phyloP scores from a whole-genome alignment of 2,329 filamentous ascomycete species.

The Paracorniculantispora psalliotae region DNA sequence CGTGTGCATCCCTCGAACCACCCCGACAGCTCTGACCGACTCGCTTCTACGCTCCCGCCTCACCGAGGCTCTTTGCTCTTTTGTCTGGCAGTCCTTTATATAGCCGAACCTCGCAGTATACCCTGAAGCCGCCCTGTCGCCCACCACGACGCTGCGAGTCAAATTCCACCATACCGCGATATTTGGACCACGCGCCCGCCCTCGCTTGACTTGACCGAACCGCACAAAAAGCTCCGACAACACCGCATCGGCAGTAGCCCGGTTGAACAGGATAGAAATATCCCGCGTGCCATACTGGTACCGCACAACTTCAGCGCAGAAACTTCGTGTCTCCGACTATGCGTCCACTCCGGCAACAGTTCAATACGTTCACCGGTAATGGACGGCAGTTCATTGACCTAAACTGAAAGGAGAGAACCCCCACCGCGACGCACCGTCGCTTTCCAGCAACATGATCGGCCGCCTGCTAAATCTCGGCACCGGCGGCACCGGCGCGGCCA shows the following conservation, averaged over 20 bases:
- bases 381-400: constrained; percentile 15
- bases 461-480: constrained; percentile 58
- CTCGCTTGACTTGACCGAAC: background rate
- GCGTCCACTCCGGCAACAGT: constrained; percentile 16
- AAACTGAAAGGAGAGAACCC: constrained; percentile 5
- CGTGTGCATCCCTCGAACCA: constrained; percentile 5
- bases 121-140: background rate
- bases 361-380: constrained; percentile 16
- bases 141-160: background rate
- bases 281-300: background rate
- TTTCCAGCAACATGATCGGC: constrained; percentile 46
- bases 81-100: background rate
- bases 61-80: background rate
- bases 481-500: constrained; percentile 35
- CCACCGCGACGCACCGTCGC: background rate
- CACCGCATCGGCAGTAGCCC: background rate
- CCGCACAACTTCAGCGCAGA: background rate
- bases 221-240: background rate
- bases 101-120: background rate
- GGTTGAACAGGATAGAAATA: background rate
- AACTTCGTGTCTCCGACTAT: constrained; percentile 13
- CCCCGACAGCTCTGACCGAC: constrained; percentile 6
- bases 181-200: background rate
- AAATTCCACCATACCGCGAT: background rate
- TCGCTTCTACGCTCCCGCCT: background rate